Evolutionary conservation across 164 flowering plant genomes (phyloP).

Genomic region (Annona squamosa): DNA sequence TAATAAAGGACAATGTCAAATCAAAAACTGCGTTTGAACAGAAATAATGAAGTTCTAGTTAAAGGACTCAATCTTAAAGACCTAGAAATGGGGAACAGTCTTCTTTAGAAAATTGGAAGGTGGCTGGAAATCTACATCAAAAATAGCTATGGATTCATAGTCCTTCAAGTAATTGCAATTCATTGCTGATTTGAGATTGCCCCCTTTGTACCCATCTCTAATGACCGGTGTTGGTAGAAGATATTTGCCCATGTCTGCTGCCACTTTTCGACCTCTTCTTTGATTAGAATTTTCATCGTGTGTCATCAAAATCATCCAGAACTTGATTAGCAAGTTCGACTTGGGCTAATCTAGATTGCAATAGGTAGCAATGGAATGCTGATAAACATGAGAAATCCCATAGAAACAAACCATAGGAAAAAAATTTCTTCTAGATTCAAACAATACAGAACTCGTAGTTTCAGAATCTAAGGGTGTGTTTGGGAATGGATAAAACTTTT

Average conservation of each 20-base stretch:
- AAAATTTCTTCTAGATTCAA: no score
- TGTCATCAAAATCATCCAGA: constrained; percentile 90
- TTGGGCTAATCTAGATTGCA: constrained; percentile 95
- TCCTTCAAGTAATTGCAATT: constrained; percentile 86
- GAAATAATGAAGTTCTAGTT: no score
- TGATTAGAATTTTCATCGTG: constrained; percentile 60
- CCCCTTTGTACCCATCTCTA: constrained; percentile 95
- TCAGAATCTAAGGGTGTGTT: no score
- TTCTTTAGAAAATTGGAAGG: constrained; percentile 61
- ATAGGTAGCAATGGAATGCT: constrained; percentile 88
- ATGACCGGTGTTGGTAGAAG: constrained; percentile 75
- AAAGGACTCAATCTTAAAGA: constrained; percentile 10
- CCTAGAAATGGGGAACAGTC: constrained; percentile 91
- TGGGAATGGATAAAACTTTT: no score
- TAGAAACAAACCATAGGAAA: no score
- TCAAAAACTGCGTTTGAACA: no score
- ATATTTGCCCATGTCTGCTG: constrained; percentile 71
- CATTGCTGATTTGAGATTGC: constrained; percentile 97
- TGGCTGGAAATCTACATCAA: constrained; percentile 98
- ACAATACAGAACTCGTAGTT: no score
- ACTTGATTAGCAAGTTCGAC: constrained; percentile 71
- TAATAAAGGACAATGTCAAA: no score
- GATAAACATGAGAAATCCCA: constrained; percentile 66
- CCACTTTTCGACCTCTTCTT: constrained; percentile 91
- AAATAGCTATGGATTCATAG: constrained; percentile 85